A percentile compares a stretch with the other conserved stretches of the same genome.
Conservation (phyloP, 2,329 filamentous ascomycete species). For the Diaporthe humulicola region DNA sequence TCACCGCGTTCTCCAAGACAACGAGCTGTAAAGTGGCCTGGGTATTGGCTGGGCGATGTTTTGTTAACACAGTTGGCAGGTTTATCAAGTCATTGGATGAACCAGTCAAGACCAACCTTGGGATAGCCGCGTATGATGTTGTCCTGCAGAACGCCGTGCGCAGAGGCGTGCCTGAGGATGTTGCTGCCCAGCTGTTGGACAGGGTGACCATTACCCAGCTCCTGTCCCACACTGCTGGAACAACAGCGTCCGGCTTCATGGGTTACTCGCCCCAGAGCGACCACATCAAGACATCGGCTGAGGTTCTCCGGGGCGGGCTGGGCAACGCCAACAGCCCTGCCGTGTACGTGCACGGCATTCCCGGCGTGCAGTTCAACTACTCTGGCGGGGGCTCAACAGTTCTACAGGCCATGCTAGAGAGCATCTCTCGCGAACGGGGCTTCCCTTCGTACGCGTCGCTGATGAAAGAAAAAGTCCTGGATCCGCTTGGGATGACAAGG, state of each 20-base stretch:
- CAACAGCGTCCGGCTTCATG: conserved; percentile 23
- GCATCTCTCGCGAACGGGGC: not conserved
- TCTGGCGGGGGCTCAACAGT: conserved; percentile 35
- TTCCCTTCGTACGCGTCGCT: conserved; percentile 21
- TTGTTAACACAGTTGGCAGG: not conserved
- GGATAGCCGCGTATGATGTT: conserved; percentile 14
- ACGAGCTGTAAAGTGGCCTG: not conserved
- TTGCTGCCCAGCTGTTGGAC: conserved; percentile 30
- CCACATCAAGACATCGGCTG: conserved; percentile 23
- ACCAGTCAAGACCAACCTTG: conserved; percentile 27
- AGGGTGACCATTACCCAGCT: conserved; percentile 35
- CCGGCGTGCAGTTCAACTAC: conserved; percentile 28
- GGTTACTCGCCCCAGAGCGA: conserved; percentile 26
- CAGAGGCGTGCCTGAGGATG: conserved; percentile 24
- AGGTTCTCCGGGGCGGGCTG: conserved; percentile 28
- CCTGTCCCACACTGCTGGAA: conserved; percentile 33
- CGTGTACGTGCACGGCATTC: conserved; percentile 16
- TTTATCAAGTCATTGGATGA: conserved; percentile 30
- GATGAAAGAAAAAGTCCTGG: conserved; percentile 34
- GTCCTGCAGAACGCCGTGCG: conserved; percentile 23
- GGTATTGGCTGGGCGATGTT: not conserved
- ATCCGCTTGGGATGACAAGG: conserved; percentile 32
- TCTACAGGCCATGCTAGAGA: conserved; percentile 37
- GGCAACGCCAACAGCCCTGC: conserved; percentile 34
- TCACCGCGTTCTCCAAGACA: not conserved